A percentile compares a stretch with the other conserved stretches of the same genome.
phyloP scores from a whole-genome alignment of 23 red algal genomes.

The Rhodosorus marinus region DNA sequence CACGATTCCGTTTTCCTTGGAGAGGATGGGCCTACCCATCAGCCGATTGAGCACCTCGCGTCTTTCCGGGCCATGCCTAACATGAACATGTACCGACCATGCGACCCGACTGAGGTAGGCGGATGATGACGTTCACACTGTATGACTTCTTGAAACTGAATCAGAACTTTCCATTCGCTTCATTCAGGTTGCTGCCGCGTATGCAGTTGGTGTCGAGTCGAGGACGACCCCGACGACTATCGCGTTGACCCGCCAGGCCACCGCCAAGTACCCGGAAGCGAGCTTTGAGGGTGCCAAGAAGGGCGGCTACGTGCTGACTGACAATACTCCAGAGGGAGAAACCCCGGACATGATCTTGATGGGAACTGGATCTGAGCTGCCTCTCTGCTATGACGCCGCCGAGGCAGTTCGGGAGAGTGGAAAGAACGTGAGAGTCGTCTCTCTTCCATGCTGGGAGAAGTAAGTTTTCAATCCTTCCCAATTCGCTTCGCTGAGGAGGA shows the following conservation, averaged over 20 bases:
- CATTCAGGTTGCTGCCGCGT: constrained; percentile 53
- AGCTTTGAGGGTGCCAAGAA: constrained; percentile 35
- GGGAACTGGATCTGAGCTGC: constrained; percentile 72
- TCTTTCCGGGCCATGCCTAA: constrained; percentile 91
- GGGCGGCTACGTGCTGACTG: constrained; percentile 61
- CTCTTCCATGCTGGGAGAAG: constrained; percentile 78
- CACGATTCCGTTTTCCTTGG: constrained; percentile 83
- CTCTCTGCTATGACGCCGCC: constrained; percentile 39
- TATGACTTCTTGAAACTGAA: too few relatives aligned
- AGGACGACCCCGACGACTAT: constrained; percentile 22
- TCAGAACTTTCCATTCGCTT: too few relatives aligned
- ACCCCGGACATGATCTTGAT: constrained; percentile 56
- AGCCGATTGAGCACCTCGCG: constrained; percentile 89
- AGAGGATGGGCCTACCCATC: constrained; percentile 91
- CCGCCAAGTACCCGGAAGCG: constrained; percentile 20
- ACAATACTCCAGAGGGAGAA: constrained; percentile 11
- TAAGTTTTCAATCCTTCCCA: too few relatives aligned
- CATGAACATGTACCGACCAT: constrained; percentile 50
- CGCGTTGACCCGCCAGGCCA: constrained; percentile 45
- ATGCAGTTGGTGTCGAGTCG: constrained; percentile 20
- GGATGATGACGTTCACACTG: too few relatives aligned
- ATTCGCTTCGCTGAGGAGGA: too few relatives aligned
- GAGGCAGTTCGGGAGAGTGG: constrained; percentile 29
- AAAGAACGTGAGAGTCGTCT: constrained; percentile 57
- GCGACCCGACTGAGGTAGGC: constrained; percentile 58